Evolutionary conservation across 768 basidiomycete species (phyloP).

Genomic region (Lyophyllum semitale): DNA sequence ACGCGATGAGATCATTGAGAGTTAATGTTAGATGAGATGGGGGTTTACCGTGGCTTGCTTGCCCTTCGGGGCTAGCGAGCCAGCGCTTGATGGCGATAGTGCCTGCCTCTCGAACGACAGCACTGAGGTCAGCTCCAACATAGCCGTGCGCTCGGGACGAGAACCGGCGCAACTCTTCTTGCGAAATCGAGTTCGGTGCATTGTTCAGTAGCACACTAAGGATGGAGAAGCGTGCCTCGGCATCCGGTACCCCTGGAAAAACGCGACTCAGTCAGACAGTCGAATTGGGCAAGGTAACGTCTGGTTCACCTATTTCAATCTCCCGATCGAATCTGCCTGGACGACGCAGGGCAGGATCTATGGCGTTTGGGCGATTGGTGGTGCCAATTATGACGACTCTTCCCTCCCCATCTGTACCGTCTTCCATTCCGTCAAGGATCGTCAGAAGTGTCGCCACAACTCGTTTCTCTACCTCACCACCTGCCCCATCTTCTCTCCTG

Average conservation of each 20-base stretch:
- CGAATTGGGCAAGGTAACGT: background rate
- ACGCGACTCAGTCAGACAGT: background rate
- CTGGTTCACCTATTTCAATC: conserved; percentile 81
- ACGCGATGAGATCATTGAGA: conserved; percentile 62
- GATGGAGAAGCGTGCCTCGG: conserved; percentile 81
- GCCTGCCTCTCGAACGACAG: conserved; percentile 91
- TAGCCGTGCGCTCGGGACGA: conserved; percentile 90
- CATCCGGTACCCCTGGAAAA: conserved; percentile 80
- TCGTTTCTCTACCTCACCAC: conserved; percentile 93
- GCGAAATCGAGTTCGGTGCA: conserved; percentile 73
- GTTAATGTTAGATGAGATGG: conserved; percentile 42
- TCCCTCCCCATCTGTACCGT: conserved; percentile 39
- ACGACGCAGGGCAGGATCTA: conserved; percentile 87
- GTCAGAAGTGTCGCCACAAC: conserved; percentile 96
- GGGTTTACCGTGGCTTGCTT: conserved; percentile 14
- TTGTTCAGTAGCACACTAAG: conserved; percentile 81
- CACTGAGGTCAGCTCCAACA: conserved; percentile 94
- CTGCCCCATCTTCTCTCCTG: conserved; percentile 82
- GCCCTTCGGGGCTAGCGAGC: conserved; percentile 37
- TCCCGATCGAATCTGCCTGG: conserved; percentile 94
- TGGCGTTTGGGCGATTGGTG: conserved; percentile 93
- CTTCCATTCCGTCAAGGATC: conserved; percentile 88
- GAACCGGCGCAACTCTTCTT: conserved; percentile 60
- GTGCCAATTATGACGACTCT: conserved; percentile 95
- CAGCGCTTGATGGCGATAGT: conserved; percentile 89